Base-by-base conservation (phyloP, 2,329 filamentous ascomycete species). In the Cryphonectria radicalis region DNA sequence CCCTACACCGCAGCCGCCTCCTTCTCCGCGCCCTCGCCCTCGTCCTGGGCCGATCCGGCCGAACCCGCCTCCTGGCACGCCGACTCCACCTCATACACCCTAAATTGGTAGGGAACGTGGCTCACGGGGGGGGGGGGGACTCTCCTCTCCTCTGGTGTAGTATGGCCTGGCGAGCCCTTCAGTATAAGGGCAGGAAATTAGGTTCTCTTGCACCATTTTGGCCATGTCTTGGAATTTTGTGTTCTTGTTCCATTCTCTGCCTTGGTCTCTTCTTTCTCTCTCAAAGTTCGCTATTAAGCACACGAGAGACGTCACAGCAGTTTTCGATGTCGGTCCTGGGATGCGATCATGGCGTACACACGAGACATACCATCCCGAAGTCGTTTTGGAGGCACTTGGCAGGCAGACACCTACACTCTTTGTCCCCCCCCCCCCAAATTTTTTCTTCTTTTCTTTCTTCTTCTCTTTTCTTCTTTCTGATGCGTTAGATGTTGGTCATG, bases 81-180 rank as follows among this genome's bases (percentile, higher is more conserved):
- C 70, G 3, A 71, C 72, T 7, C 71, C 72, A 37, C 72, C 72
- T 66, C 66, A 63, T 6, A 67, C 72, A 3, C 72, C 72, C 28
- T 68, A 40, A 11, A 32, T 11, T 19, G 40, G n/a, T 32, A 2
- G 13, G 22, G 28, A 13, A 2, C 10, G 37, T 40, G 10, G 37
- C 11, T 11, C 37, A 3, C 37, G 37, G 37, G 37, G 37, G 7
- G 10, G 10, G 37, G 37, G 37, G 37, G 7, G 10, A 40, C 10
- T 11, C 37, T 35, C 14, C 14, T 22, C 14, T 22, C 4, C 22
- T 42, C 25, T 13, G n/a, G 42, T 7, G 17, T 4, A 35, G 35
- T 8, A 14, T 25, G n/a, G 14, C 35, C n/a, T 42, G 63, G n/a
- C 22, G 2, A 64, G 37, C n/a, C n/a, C 11, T 17, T 64, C 63